phyloP scores from a whole-genome alignment of 495 filamentous ascomycete genomes.

The Xylaria grammica region DNA sequence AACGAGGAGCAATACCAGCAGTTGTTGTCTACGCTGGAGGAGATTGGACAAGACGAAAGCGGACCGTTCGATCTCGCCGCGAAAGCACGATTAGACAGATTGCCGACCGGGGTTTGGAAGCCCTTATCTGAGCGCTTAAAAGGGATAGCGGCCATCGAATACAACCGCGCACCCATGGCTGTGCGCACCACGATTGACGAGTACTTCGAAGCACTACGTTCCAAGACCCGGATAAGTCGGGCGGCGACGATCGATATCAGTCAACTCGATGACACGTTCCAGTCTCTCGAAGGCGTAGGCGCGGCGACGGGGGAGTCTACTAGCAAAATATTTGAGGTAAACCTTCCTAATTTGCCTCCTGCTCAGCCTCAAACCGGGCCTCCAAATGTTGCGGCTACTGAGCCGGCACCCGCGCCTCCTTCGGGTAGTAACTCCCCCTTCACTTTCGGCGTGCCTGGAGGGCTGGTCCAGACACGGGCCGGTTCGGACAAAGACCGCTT shows the following conservation, averaged over 20 bases:
- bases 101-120: conserved; percentile 30
- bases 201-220: conserved; percentile 18
- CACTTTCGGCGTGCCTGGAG: conserved; percentile 1
- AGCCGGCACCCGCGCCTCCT: background rate
- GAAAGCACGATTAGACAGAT: conserved; percentile 22
- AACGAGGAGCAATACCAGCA: background rate
- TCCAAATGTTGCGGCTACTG: background rate
- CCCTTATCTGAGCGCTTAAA: conserved; percentile 14
- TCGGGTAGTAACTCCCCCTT: background rate
- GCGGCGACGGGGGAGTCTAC: no score
- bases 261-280: no score
- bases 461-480: background rate
- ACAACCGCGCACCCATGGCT: conserved; percentile 17
- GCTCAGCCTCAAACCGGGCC: background rate
- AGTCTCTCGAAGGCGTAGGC: no score
- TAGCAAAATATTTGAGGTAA: no score
- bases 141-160: conserved; percentile 24
- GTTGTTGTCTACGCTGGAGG: background rate
- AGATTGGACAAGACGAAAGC: background rate
- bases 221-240: background rate
- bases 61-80: conserved; percentile 21
- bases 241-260: background rate
- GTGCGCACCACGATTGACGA: conserved; percentile 28
- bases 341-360: no score
- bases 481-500: background rate